Base-by-base conservation (phyloP, 805 yeast genomes). In the Blastobotrys muscicola region DNA sequence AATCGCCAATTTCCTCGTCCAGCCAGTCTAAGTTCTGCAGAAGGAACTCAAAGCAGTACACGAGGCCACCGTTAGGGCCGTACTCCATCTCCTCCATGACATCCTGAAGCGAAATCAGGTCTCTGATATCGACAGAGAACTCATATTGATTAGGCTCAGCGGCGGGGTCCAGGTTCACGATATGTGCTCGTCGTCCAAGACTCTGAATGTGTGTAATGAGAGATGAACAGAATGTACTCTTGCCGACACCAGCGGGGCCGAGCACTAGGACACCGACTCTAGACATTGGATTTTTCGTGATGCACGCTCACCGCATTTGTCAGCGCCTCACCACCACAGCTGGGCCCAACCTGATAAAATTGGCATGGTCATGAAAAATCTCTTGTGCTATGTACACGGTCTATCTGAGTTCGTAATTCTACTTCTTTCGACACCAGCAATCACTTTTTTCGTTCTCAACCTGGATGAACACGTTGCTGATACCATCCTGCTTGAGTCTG, bases 221-320 rank as follows among this genome's bases (percentile, higher is more conserved):
- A 3, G 95, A 71, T 56, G 85, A 84, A 66, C 97, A 90, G 58
- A 90, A 92, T 0, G 98, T 86, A 38, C 92, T 78, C 62, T 83
- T 90, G 8, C 98, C 98, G 8, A 84, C 97, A 33, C 98, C 98
- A 1, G 98, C 98, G 13, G 98, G 98, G 1, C 98, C 98, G 51
- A 92, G 65, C 1, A 89, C 95, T 49, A 92, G 67, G 9, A 86
- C 90, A 45, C 97, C 98, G 2, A 87, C 95, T 66, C 95, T 73
- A 2, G 97, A 86, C 98, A 92, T 90, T 33, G 9, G 29, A 12
- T 35, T 23, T 16, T 30, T 12, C 31, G 39, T 14, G 9, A 33
- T 20, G 20, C 11, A 9, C 14, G 41, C 14, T 8, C 13, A 14
- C 32, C 15, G 32, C 12, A 38, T 31, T 29, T 38, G 23, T 29